Evolutionary conservation across 192 early-diverging fungal species (phyloP).

Genomic region (Powellomyces hirtus): DNA sequence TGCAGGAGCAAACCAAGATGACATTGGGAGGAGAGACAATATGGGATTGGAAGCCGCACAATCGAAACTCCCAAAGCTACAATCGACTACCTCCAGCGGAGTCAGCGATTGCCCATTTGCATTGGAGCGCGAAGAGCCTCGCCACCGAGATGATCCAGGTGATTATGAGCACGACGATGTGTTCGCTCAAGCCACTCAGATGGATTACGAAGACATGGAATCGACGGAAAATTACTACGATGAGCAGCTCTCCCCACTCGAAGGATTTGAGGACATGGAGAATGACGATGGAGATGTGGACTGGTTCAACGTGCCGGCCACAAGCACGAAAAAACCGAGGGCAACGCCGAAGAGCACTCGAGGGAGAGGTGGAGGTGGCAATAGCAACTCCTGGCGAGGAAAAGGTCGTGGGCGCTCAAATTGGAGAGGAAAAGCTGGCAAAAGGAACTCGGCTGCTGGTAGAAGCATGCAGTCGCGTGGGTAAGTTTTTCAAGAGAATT

Average conservation of each 20-base stretch:
- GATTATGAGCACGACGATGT: background rate
- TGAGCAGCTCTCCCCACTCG: conserved; percentile 1
- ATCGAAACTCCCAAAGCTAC: too few relatives aligned
- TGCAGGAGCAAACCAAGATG: too few relatives aligned
- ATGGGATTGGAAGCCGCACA: too few relatives aligned
- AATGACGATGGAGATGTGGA: background rate
- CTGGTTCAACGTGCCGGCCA: background rate
- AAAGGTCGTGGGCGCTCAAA: background rate
- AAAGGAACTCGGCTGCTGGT: background rate
- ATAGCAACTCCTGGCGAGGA: background rate
- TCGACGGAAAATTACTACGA: background rate
- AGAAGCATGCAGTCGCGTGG: background rate
- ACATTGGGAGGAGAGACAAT: too few relatives aligned
- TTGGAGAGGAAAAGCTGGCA: background rate
- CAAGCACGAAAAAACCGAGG: background rate
- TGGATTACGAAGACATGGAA: too few relatives aligned
- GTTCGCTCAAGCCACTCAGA: too few relatives aligned
- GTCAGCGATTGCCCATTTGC: background rate
- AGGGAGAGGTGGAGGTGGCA: background rate
- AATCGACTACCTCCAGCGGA: too few relatives aligned
- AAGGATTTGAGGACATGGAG: background rate
- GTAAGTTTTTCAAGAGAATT: background rate
- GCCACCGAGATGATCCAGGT: background rate
- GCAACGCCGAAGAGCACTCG: background rate
- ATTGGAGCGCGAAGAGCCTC: background rate